Evolutionary conservation across 179 eudicot genomes (phyloP).

Genomic region (Pouteria campechiana): DNA sequence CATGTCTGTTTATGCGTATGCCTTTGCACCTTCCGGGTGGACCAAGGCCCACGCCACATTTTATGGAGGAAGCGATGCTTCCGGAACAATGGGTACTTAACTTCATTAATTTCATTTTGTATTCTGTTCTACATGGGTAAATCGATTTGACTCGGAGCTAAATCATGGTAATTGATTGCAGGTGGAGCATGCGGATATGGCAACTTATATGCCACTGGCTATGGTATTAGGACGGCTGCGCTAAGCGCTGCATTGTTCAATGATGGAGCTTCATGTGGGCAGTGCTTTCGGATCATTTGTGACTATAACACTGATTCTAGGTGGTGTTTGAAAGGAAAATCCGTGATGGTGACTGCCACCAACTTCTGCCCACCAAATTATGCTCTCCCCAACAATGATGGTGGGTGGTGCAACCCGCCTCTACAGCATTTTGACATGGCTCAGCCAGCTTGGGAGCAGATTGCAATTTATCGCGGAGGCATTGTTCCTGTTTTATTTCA

Average conservation of each 20-base stretch:
- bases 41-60: constrained; percentile 37
- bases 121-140: background rate
- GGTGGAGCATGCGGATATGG: constrained; percentile 78
- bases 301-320: constrained; percentile 25
- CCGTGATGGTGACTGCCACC: constrained; percentile 54
- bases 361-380: constrained; percentile 70
- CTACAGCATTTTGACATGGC: constrained; percentile 72
- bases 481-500: constrained; percentile 49
- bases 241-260: constrained; percentile 60
- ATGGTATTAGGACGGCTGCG: constrained; percentile 57
- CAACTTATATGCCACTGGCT: constrained; percentile 36
- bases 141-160: background rate
- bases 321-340: constrained; percentile 42
- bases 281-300: constrained; percentile 51
- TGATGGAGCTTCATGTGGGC: constrained; percentile 55
- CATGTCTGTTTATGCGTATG: constrained; percentile 11
- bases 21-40: constrained; percentile 35
- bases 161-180: constrained; percentile 3
- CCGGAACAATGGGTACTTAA: constrained; percentile 45
- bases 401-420: constrained; percentile 79
- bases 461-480: constrained; percentile 54
- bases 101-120: background rate
- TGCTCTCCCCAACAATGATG: constrained; percentile 30
- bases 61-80: constrained; percentile 47
- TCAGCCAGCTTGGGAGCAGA: constrained; percentile 68